A percentile compares a stretch with the other conserved stretches of the same genome.
Evolutionary conservation across 371 early-diverging fungal species (phyloP).

Genomic region (Sporodiniella umbellata): DNA sequence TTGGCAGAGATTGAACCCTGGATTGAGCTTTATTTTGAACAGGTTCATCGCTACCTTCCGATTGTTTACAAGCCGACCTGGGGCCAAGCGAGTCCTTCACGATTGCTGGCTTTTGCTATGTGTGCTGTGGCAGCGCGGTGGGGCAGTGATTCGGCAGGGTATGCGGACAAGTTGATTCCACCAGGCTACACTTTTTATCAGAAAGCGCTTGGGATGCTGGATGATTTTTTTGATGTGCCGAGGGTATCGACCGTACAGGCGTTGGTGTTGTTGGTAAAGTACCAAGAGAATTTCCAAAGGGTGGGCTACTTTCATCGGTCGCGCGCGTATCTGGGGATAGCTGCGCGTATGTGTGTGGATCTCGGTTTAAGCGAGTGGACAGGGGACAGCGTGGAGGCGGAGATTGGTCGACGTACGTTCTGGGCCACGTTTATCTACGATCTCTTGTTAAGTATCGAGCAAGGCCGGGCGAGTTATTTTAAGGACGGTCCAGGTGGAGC

Average conservation of each 20-base stretch:
- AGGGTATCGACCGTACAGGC: constrained; percentile 67
- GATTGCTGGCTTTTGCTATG: constrained; percentile 52
- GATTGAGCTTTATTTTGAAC: constrained; percentile 45
- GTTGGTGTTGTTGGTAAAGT: constrained; percentile 66
- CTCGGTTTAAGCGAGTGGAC: constrained; percentile 48
- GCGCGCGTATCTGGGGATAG: constrained; percentile 45
- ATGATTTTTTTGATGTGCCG: constrained; percentile 66
- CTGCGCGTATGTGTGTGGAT: constrained; percentile 75
- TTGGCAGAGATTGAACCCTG: constrained; percentile 17
- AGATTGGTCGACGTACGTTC: constrained; percentile 39
- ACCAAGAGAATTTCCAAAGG: constrained; percentile 54
- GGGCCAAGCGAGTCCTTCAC: too few relatives aligned
- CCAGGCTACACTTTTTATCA: constrained; percentile 40
- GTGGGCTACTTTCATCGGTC: constrained; percentile 39
- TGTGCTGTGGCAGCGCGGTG: constrained; percentile 58
- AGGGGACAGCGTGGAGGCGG: constrained; percentile 27
- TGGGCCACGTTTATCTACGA: constrained; percentile 44
- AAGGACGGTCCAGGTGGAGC: constrained; percentile 27
- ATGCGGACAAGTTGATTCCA: constrained; percentile 3
- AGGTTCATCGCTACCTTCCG: constrained; percentile 59
- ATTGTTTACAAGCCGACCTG: constrained; percentile 56
- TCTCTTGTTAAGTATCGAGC: constrained; percentile 40
- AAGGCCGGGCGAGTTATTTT: constrained; percentile 35
- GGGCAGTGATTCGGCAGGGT: constrained; percentile 12
- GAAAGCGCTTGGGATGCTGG: constrained; percentile 50